Evolutionary conservation across 768 basidiomycete genomes (phyloP), one percentile per base, ranked within the genome.

Genomic region (Pisolithus tinctorius): DNA sequence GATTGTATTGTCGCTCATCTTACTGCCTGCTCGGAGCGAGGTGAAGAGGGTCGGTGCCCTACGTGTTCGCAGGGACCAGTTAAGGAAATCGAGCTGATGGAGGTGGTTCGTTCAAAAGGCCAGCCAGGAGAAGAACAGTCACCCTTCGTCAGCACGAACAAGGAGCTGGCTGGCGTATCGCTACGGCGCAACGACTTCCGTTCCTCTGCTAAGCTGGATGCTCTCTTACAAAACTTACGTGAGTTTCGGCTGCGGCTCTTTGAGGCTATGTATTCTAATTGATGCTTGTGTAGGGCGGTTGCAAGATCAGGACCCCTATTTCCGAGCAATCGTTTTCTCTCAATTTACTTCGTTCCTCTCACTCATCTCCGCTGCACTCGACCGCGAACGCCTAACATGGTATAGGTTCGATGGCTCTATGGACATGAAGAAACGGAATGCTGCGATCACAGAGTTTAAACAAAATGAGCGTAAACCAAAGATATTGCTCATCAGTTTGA

Each of bases 391-490:
- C 1, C 74, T 90, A 55, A 70, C 80, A 40, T 83, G 81, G 60
- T 83, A 82, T 56, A 81, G 95, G 17, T 92, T 97, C 60, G 95
- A 98, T 63, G 95, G 95, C 1, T 82, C 89, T 0, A 92, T 97
- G 89, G 84, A 84, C 58, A 75, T 95, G 55, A 88, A 86, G 69
- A 86, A 86, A 63, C 79, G 91, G 49, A 81, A 78, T 37, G 77
- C 77, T 8, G 86, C 90, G 2, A 75, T 98, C 37, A 73, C 80
- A 40, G 83, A 83, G 54, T 97, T 97, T 74, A 87, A 82, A 58
- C 69, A 76, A 17, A 70, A 79, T 2, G 84, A 82, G 6, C 74
- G 78, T 50, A 82, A 78, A 56, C 85, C 91, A 0, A 87, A 91
- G 64, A 74, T 94, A 9, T 64, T 92, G 25, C 77, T 90, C 42